A percentile compares a stretch with the other conserved stretches of the same genome.
Conservation (phyloP, 148 eudicot species). For the Talinum fruticosum region DNA sequence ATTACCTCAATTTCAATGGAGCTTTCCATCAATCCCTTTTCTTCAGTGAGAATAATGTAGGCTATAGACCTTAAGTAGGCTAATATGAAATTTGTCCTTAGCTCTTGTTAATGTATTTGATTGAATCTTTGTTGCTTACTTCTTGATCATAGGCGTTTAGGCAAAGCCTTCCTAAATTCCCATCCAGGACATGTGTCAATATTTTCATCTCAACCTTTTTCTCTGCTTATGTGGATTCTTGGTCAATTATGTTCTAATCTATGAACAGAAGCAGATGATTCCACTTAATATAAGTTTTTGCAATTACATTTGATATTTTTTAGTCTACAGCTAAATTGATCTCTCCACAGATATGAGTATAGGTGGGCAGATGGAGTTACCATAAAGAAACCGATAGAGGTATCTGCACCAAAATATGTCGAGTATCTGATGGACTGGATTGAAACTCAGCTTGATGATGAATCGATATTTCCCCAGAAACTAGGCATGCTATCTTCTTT, state of each 20-base stretch:
- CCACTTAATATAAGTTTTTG: background rate
- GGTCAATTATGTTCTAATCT: background rate
- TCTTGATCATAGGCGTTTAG: too few relatives aligned
- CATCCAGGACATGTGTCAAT: too few relatives aligned
- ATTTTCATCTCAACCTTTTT: too few relatives aligned
- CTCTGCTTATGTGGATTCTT: too few relatives aligned
- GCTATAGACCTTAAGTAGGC: too few relatives aligned
- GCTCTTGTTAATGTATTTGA: background rate
- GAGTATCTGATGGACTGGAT: conserved; percentile 98
- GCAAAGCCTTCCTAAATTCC: too few relatives aligned
- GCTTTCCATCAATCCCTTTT: background rate
- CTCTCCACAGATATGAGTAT: conserved; percentile 69
- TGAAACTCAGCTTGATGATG: conserved; percentile 88
- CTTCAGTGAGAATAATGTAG: background rate
- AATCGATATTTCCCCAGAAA: conserved; percentile 88
- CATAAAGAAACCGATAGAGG: conserved; percentile 96
- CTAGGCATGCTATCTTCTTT: conserved; percentile 46
- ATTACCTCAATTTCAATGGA: background rate
- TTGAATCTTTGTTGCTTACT: background rate
- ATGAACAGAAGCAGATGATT: background rate
- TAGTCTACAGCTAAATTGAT: background rate
- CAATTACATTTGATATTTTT: background rate
- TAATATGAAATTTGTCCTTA: too few relatives aligned
- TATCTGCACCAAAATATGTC: conserved; percentile 94
- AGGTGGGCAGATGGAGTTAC: conserved; percentile 95